These are phyloP conservation scores for Yamadazyma kanchanaburiensis DNA, from an alignment of 1,139 yeast species.

Conservation along the genomic window DNA sequence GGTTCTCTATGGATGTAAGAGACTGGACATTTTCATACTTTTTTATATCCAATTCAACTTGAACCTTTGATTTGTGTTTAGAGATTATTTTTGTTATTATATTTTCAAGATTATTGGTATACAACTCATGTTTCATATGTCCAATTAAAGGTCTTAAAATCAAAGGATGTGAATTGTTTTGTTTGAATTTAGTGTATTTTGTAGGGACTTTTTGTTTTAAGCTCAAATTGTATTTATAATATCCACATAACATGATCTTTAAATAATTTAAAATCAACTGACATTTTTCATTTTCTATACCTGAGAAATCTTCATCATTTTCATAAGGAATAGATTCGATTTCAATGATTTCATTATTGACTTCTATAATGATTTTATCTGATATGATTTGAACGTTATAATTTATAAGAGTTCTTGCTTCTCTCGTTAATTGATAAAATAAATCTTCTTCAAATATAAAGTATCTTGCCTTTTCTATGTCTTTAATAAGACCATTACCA, in stretches of 20 bases:
- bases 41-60: slow-evolving; percentile 15
- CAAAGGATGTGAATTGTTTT: slow-evolving; percentile 44
- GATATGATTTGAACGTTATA: slow-evolving; percentile 68
- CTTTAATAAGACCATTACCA: slow-evolving; percentile 41
- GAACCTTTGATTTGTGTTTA: slow-evolving; percentile 21
- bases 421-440: slow-evolving; percentile 67
- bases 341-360: slow-evolving; percentile 66
- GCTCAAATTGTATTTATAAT: slow-evolving; percentile 50
- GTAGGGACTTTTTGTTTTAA: slow-evolving; percentile 47
- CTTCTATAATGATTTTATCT: slow-evolving; percentile 63
- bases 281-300: slow-evolving; percentile 42
- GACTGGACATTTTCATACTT: slow-evolving; percentile 24
- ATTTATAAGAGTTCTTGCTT: slow-evolving; percentile 69
- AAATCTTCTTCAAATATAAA: slow-evolving; percentile 85
- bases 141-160: slow-evolving; percentile 68
- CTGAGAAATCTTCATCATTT: slow-evolving; percentile 35
- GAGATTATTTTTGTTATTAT: slow-evolving; percentile 38
- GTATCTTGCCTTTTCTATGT: slow-evolving; percentile 60
- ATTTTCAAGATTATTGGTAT: slow-evolving; percentile 27
- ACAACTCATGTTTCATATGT: slow-evolving; percentile 60
- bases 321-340: slow-evolving; percentile 59
- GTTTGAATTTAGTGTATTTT: slow-evolving; percentile 50
- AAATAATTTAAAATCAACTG: slow-evolving; percentile 51
- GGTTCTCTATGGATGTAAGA: slow-evolving; percentile 21
- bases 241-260: slow-evolving; percentile 59